Evolutionary conservation across 148 eudicot species (phyloP), one percentile per base, ranked within the genome.

Genomic region (Persicaria tinctoria): DNA sequence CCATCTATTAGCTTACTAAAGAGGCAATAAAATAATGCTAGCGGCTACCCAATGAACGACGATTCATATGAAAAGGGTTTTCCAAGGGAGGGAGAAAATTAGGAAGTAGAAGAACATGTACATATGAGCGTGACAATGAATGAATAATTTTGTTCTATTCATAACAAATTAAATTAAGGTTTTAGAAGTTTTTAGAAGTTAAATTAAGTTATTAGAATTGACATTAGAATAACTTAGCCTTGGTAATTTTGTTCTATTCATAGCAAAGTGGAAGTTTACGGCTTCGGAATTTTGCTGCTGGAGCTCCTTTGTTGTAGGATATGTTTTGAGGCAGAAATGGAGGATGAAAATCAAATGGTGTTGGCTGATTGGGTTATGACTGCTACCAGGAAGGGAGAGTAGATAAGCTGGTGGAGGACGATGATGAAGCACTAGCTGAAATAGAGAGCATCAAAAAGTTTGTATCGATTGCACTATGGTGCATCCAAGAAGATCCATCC

Each of bases 1-100:
- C 69, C 97, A 95, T 82, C 85, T 95, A 82, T 89, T 95, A 47
- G 78, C 87, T 69, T 92, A 95, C 86, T 89, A 92, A 84, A 87
- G 85, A 83, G 96, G 90, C 83, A 66, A 92, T 75, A 81, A 89
- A 51, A 89, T 95, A 80, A 89, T 86, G 83, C 95, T 92, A 71
- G 98, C 23, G 23, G 23, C 23, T 20, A 20, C 23, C 23, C 23
- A 20, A 20, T 20, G 23, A 20, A 20, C 23, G 23, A 20, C 23
- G 23, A 20, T 20, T 20, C 23, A 20, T 20, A 20, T 20, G 23
- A 20, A 20, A 20, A 20, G 23, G 23, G 0, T 20, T 20, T 20
- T 20, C 23, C 23, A 20, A 20, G 23, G 23, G 23, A 20, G 23
- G 23, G 23, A 20, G 23, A 20, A 20, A 20, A 20, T 20, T 20